Evolutionary conservation across 176 grass and related monocot species (phyloP).

Genomic region (Saccharum spontaneum): DNA sequence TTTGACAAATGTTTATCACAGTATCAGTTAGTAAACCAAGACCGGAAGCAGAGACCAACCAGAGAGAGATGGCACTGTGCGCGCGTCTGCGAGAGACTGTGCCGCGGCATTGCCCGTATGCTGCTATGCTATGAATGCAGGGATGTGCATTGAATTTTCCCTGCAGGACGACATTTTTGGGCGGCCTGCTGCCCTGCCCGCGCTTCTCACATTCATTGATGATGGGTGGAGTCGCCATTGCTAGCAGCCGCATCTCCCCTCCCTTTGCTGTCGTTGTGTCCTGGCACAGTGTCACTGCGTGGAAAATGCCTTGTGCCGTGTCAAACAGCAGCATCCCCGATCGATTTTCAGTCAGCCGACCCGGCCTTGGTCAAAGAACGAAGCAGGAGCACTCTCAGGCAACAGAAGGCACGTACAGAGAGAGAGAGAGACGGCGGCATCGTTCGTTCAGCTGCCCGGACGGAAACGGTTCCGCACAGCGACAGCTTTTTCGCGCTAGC

Average conservation of each 20-base stretch:
- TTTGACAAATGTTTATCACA: no score
- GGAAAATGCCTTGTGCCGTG: conserved; percentile 58
- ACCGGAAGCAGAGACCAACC: no score
- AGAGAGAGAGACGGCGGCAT: not conserved
- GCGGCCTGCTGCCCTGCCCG: conserved; percentile 3
- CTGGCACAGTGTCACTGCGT: conserved; percentile 25
- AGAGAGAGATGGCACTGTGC: not conserved
- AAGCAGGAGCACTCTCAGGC: no score
- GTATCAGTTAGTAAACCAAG: no score
- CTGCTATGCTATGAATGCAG: conserved; percentile 32
- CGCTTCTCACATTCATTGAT: conserved; percentile 28
- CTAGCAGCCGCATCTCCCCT: not conserved
- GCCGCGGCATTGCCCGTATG: conserved; percentile 14
- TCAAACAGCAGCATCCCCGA: no score
- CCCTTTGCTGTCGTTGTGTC: conserved; percentile 30
- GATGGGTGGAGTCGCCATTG: not conserved
- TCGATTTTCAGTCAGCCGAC: no score
- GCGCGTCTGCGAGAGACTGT: conserved; percentile 22
- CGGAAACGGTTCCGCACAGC: not conserved
- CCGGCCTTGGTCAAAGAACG: no score
- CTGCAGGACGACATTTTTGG: conserved; percentile 65
- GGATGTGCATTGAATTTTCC: conserved; percentile 44
- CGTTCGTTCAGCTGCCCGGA: not conserved
- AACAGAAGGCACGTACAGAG: not conserved
- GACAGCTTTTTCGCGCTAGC: not conserved